Evolutionary conservation across 2,329 filamentous ascomycete species (phyloP).

Genomic region (Paracoccidioides brasiliensis): DNA sequence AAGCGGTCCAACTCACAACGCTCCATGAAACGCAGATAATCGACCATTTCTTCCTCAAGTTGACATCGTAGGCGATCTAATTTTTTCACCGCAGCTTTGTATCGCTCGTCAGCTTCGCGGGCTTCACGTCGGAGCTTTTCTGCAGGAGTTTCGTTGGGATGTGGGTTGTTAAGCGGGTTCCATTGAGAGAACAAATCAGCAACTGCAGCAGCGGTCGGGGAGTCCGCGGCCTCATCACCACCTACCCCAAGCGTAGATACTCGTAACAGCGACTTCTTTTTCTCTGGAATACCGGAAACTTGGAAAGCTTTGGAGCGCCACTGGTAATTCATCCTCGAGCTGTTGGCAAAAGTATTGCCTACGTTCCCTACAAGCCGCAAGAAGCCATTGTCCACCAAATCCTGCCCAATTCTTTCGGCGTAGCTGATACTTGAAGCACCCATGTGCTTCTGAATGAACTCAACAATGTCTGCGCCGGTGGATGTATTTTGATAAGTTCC

Average conservation of each 20-base stretch:
- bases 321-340: slow-evolving; percentile 93
- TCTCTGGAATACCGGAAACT: slow-evolving; percentile 74
- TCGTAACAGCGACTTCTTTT: slow-evolving; percentile 59
- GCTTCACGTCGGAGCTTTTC: slow-evolving; percentile 82
- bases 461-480: slow-evolving; percentile 81
- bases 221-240: slow-evolving; percentile 51
- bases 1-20: slow-evolving; percentile 90
- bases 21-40: slow-evolving; percentile 91
- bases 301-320: slow-evolving; percentile 91
- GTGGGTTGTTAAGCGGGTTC: slow-evolving; percentile 79
- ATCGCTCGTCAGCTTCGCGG: slow-evolving; percentile 79
- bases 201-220: slow-evolving; percentile 67
- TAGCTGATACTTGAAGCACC: slow-evolving; percentile 73
- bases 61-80: slow-evolving; percentile 85
- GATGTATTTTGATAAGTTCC: slow-evolving; percentile 92
- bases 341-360: slow-evolving; percentile 91
- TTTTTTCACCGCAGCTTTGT: slow-evolving; percentile 74
- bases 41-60: slow-evolving; percentile 86
- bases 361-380: slow-evolving; percentile 86
- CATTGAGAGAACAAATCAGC: slow-evolving; percentile 83
- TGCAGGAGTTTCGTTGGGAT: slow-evolving; percentile 85
- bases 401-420: slow-evolving; percentile 88
- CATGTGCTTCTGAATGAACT: slow-evolving; percentile 86
- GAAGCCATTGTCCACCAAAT: slow-evolving; percentile 74
- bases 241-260: slow-evolving; percentile 57